Evolutionary conservation across 305 asterid species (phyloP).

Genomic region (Fraxinus floribunda): DNA sequence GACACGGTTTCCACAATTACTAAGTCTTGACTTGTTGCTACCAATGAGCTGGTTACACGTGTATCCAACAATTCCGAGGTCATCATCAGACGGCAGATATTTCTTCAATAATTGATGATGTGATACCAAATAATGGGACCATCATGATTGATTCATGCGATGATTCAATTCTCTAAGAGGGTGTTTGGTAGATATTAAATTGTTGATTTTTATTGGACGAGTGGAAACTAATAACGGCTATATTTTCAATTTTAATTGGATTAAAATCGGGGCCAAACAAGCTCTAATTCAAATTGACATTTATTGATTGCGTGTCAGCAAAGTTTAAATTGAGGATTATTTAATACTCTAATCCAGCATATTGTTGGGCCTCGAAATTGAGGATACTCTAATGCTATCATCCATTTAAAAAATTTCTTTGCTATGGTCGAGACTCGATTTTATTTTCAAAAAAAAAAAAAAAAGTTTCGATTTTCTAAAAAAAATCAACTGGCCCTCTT

Average conservation of each 20-base stretch:
- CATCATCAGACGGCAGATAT: constrained; percentile 17
- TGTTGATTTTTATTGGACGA: too few species aligned
- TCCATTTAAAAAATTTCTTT: not conserved
- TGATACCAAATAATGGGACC: not conserved
- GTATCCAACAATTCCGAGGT: not conserved
- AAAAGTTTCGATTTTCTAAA: not conserved
- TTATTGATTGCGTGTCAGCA: constrained; percentile 1
- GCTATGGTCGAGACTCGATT: not conserved
- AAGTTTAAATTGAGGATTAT: not conserved
- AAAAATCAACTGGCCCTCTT: not conserved
- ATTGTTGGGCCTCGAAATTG: not conserved
- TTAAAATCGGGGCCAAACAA: too few species aligned
- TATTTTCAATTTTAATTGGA: too few species aligned
- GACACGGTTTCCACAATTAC: not conserved
- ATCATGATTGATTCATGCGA: not conserved
- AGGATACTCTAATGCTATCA: not conserved
- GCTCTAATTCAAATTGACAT: constrained; percentile 12
- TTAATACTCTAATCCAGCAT: not conserved
- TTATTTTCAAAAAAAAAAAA: not conserved
- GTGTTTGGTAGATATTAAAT: too few species aligned
- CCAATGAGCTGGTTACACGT: not conserved
- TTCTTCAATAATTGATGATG: not conserved
- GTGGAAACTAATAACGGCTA: too few species aligned
- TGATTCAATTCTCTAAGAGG: not conserved
- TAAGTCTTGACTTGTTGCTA: not conserved